phyloP scores from a whole-genome alignment of 768 basidiomycete genomes.

The Russula sp. region DNA sequence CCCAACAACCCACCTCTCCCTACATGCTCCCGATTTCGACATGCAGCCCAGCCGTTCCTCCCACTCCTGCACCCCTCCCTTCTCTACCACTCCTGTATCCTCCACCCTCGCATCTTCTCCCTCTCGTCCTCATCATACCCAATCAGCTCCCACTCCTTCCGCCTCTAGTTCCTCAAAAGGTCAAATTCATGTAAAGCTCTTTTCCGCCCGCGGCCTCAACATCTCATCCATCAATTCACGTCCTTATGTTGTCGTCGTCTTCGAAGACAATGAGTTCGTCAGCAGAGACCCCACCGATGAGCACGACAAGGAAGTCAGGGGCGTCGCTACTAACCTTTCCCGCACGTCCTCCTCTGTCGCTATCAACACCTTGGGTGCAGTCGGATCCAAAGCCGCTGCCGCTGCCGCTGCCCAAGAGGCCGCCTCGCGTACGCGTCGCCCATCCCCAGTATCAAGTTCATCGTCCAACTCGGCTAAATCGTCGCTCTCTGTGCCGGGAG shows the following conservation, averaged over 20 bases:
- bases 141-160: conserved; percentile 32
- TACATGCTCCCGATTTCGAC: conserved; percentile 83
- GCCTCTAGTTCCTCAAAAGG: conserved; percentile 49
- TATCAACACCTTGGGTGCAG: conserved; percentile 62
- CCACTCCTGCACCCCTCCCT: conserved; percentile 20
- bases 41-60: conserved; percentile 55
- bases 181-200: conserved; percentile 94
- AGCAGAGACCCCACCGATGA: conserved; percentile 85
- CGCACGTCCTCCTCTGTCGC: conserved; percentile 61
- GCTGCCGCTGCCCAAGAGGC: conserved; percentile 36
- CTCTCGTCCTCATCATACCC: conserved; percentile 40
- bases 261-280: conserved; percentile 99
- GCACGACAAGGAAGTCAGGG: conserved; percentile 85
- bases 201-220: conserved; percentile 82
- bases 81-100: not conserved
- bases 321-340: conserved; percentile 58
- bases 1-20: conserved; percentile 63
- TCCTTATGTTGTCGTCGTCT: conserved; percentile 95
- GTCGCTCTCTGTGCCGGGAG: conserved; percentile 29
- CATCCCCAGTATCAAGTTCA: conserved; percentile 23
- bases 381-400: conserved; percentile 48
- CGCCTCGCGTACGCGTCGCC: conserved; percentile 21
- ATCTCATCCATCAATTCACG: conserved; percentile 61
- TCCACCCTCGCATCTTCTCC: conserved; percentile 11
- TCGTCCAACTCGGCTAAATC: conserved; percentile 28